A percentile compares a stretch with the other conserved stretches of the same genome.
These are phyloP conservation scores for Tulasnella sp. DNA, from an alignment of 768 basidiomycete genomes.

Conservation along the genomic window DNA sequence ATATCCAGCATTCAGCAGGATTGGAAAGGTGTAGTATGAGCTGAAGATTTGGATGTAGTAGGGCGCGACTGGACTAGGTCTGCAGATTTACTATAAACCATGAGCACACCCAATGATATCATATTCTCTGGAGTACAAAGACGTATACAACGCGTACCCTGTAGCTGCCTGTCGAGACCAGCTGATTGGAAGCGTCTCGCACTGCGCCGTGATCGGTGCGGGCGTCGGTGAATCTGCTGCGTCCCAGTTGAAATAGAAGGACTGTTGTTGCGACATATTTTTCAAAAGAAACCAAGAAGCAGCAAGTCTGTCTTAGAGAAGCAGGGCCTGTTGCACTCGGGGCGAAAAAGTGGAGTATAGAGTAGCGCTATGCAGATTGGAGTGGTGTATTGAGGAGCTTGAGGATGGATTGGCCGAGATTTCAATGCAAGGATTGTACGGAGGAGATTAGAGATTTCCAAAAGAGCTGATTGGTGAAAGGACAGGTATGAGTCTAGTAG, in stretches of 20 bases:
- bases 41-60: slow-evolving; percentile 8
- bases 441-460: too few species aligned
- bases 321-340: neutral
- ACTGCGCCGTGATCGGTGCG: slow-evolving; percentile 14
- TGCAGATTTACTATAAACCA: neutral
- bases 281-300: neutral
- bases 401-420: too few species aligned
- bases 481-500: too few species aligned
- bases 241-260: slow-evolving; percentile 12
- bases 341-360: neutral
- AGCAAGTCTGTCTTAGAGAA: neutral
- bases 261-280: neutral
- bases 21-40: slow-evolving; percentile 7
- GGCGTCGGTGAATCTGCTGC: neutral
- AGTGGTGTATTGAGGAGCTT: neutral
- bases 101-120: neutral
- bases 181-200: slow-evolving; percentile 4
- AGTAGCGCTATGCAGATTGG: neutral
- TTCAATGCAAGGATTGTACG: too few species aligned
- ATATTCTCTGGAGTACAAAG: neutral
- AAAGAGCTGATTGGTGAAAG: too few species aligned
- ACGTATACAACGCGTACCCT: slow-evolving; percentile 4
- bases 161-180: slow-evolving; percentile 12
- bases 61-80: slow-evolving; percentile 9
- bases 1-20: neutral